Evolutionary conservation across 176 grass and related monocot species (phyloP), one percentile per base, ranked within the genome.

Genomic region (Aegilops speltoides): DNA sequence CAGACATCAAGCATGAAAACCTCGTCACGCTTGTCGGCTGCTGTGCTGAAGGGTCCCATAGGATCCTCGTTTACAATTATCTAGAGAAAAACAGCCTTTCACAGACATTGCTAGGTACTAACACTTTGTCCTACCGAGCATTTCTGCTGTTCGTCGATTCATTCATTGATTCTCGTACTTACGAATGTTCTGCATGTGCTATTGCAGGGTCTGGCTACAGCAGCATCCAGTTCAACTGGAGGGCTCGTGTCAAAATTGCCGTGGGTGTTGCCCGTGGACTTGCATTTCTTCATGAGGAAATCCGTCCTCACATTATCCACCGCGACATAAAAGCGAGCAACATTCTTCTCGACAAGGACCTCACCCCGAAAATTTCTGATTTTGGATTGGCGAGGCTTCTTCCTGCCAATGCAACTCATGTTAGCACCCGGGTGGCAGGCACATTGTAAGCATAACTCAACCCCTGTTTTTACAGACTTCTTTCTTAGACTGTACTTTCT

Each of bases 241-340:
- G 29, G 13, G 74, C 85, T 20, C 93, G 95, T 32, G 91, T 95
- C 16, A 95, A 93, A 76, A 93, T 98, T 79, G 92, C 91, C 4
- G 81, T 98, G 14, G 93, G 93, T 20, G 29, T 98, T 79, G 91
- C 93, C n/a, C 67, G 87, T 37, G 95, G 95, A 77, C 86, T 98
- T 60, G 91, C 93, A 73, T 98, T 91, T 82, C 89, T 98, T 64
- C 95, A 98, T 74, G 95, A 98, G 87, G 95, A 98, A 82, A 91
- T 86, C 67, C 38, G 5, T 0, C 87, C 91, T 37, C 91, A 41
- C 16, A 95, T 98, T 85, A 89, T 98, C 71, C 95, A 98, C 80
- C 71, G 95, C n/a, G 95, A 98, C 84, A 98, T 98, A 26, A 98
- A 98, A 76, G 95, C 95, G 4, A 98, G 95, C 85, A 98, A 98